These are phyloP conservation scores for Ustilago nuda DNA, from an alignment of 1,284 basidiomycete species.

Conservation along the genomic window DNA sequence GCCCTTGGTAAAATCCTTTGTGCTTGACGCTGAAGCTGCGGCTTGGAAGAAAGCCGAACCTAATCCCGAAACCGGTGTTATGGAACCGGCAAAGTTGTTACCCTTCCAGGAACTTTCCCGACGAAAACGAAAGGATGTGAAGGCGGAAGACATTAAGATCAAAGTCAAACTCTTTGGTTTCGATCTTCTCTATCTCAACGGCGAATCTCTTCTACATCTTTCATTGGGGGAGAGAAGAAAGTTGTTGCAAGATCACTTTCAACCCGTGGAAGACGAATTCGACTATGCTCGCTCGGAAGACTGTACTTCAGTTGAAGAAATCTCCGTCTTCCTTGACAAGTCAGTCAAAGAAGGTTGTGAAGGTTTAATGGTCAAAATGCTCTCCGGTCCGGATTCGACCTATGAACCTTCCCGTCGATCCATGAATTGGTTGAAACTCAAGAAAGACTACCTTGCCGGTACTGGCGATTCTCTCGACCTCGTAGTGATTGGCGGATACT, in stretches of 20 bases:
- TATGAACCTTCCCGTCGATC: constrained; percentile 95
- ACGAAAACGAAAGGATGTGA: constrained; percentile 96
- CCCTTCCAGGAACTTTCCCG: constrained; percentile 97
- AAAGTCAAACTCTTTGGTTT: constrained; percentile 95
- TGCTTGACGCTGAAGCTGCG: constrained; percentile 95
- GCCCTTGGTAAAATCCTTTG: constrained; percentile 82
- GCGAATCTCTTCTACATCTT: constrained; percentile 72
- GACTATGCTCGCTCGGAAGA: constrained; percentile 92
- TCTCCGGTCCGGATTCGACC: constrained; percentile 87
- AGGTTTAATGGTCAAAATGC: constrained; percentile 98
- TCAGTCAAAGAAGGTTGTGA: constrained; percentile 98
- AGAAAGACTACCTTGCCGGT: constrained; percentile 77
- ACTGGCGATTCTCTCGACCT: constrained; percentile 97
- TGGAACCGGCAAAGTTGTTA: constrained; percentile 75
- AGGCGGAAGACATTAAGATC: constrained; percentile 94
- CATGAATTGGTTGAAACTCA: constrained; percentile 94
- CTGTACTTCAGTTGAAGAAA: constrained; percentile 89
- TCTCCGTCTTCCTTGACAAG: constrained; percentile 92
- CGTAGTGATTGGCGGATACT: constrained; percentile 95
- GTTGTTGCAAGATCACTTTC: constrained; percentile 83
- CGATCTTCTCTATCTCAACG: constrained; percentile 93
- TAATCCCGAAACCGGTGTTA: constrained; percentile 32
- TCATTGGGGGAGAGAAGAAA: constrained; percentile 74
- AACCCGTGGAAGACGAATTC: constrained; percentile 87
- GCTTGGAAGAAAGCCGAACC: constrained; percentile 82